A percentile compares a stretch with the other conserved stretches of the same genome.
Evolutionary conservation across 2,329 filamentous ascomycete species (phyloP).

Genomic region (Ceratocystis papillata): DNA sequence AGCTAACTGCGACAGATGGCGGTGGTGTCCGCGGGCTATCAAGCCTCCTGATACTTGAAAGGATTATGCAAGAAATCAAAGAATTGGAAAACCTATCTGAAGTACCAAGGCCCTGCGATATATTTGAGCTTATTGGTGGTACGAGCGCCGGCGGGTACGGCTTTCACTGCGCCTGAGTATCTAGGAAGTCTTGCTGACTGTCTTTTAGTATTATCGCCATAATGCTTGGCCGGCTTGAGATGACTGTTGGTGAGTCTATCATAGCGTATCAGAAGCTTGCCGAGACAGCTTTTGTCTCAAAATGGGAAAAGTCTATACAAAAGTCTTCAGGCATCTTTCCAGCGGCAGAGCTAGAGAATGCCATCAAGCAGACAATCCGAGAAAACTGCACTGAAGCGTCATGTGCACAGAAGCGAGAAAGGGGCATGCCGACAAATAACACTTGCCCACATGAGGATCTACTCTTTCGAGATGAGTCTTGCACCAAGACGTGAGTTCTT

Average conservation of each 20-base stretch:
- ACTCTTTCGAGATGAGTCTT: background rate
- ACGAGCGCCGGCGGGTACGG: constrained; percentile 26
- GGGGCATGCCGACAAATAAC: background rate
- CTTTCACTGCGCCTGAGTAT: background rate
- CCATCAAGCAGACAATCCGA: background rate
- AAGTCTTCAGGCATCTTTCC: background rate
- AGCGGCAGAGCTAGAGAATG: background rate
- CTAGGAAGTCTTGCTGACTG: no score
- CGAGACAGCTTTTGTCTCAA: background rate
- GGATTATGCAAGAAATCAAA: constrained; percentile 27
- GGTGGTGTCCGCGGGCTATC: constrained; percentile 29
- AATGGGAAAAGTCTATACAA: background rate
- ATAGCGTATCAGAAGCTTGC: background rate
- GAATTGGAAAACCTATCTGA: constrained; percentile 23
- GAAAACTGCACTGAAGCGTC: background rate
- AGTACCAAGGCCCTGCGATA: constrained; percentile 28
- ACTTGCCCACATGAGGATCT: background rate
- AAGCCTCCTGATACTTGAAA: constrained; percentile 28
- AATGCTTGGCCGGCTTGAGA: background rate
- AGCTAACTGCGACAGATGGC: constrained; percentile 24
- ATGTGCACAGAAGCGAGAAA: background rate
- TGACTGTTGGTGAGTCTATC: background rate
- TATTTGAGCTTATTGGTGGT: constrained; percentile 30
- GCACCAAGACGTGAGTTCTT: background rate
- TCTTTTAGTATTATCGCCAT: background rate